Base-by-base conservation (phyloP, 2,329 filamentous ascomycete genomes). In the Colletotrichum sp. region DNA sequence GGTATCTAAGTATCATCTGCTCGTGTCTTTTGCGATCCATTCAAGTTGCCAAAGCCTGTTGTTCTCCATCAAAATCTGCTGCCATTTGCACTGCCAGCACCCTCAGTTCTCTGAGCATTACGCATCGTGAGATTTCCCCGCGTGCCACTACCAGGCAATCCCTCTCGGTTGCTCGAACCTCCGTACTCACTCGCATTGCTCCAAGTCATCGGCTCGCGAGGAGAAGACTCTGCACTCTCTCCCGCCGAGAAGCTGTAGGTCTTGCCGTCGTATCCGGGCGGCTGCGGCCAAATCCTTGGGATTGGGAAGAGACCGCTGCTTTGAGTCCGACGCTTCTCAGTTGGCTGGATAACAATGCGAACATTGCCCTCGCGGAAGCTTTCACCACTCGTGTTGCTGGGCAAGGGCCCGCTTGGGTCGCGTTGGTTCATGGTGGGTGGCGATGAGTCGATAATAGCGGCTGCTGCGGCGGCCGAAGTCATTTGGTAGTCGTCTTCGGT, bases 311-410 rank as follows among this genome's bases (percentile, higher is more conserved):
- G 44, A 26, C 63, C 68, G 8, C 75, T 76, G 75, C 75, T 75
- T 13, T 69, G 66, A 12, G 72, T 78, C 24, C 68, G 21, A 1
- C 76, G 66, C 13, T 75, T 77, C 28, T 77, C 79, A 10, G 80
- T 73, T 10, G 81, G 81, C 3, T 80, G 80, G 67, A 85, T 83
- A 52, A 84, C 81, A 63, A 84, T 80, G 39, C 82, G 79, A 4
- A 85, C 80, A 5, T 68, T 80, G 44, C 78, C 78, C 34, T 80
- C 75, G 39, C 78, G 77, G 10, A 78, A 59, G 69, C 77, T 39
- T 77, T 76, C 28, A 67, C 78, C 68, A 62, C 73, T 71, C 49
- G 26, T 15, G 28, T 62, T 26, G 52, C 30, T 36, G 62, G 63
- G 32, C 2, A n/a, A 6, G 8, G n/a, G 8, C 71, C 32, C 39